Conservation (phyloP, 345 rosid species). For the Excoecaria cochinchinensis region DNA sequence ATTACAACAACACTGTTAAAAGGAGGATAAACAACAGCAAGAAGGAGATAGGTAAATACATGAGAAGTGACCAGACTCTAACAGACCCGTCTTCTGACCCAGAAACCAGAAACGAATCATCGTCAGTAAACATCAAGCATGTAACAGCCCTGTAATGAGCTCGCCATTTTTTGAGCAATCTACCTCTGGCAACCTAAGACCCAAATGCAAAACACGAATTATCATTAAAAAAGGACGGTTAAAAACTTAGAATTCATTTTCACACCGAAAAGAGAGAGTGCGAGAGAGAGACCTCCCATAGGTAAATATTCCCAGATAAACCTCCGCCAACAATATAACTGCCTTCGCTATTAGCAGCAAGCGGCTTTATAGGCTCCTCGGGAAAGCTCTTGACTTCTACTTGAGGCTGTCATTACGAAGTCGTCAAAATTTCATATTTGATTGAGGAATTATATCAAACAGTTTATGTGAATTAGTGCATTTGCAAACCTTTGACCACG, state of each 20-base stretch:
- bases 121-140: slow-evolving; percentile 71
- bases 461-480: background rate
- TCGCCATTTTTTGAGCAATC: slow-evolving; percentile 74
- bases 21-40: background rate
- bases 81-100: slow-evolving; percentile 81
- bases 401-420: slow-evolving; percentile 53
- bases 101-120: slow-evolving; percentile 69
- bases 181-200: slow-evolving; percentile 68
- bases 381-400: slow-evolving; percentile 77
- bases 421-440: background rate
- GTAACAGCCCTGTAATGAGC: slow-evolving; percentile 75
- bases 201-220: background rate
- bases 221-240: background rate
- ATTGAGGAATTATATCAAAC: slow-evolving; percentile 18
- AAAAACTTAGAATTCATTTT: background rate
- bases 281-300: slow-evolving; percentile 67
- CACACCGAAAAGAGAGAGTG: background rate
- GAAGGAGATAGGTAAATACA: slow-evolving; percentile 33
- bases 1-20: background rate
- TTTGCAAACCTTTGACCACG: slow-evolving; percentile 57
- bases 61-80: slow-evolving; percentile 78
- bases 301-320: slow-evolving; percentile 58
- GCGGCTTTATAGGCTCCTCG: slow-evolving; percentile 64
- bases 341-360: slow-evolving; percentile 66
- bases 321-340: slow-evolving; percentile 82